Conservation (phyloP, 805 yeast species). For the Candida yuanshanica region DNA sequence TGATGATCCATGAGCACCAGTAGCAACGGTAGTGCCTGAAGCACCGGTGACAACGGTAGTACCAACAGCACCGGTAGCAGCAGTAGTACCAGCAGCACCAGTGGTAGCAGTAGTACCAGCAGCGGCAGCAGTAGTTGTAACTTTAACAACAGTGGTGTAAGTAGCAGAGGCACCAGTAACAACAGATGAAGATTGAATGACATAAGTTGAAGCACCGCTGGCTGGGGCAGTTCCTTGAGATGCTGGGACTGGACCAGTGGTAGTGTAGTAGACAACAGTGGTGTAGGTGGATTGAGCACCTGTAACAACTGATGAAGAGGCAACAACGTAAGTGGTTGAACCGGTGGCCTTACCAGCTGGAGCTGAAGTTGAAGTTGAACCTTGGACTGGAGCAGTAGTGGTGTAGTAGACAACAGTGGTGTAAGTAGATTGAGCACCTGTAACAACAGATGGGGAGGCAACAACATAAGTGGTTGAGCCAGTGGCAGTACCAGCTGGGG, state of each 20-base stretch:
- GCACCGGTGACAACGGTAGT: slow-evolving; percentile 2
- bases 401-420: slow-evolving; percentile 7
- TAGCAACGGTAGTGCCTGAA: neutral
- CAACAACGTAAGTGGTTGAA: neutral
- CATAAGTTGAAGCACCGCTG: too few species aligned
- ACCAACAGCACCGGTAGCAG: slow-evolving; percentile 1
- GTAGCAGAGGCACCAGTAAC: slow-evolving; percentile 9
- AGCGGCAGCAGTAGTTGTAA: slow-evolving; percentile 2
- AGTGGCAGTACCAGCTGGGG: slow-evolving; percentile 9
- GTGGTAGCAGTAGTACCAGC: slow-evolving; percentile 1
- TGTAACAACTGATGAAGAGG: slow-evolving; percentile 1
- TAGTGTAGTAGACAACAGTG: neutral
- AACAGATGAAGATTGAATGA: slow-evolving; percentile 6
- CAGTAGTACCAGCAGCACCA: slow-evolving; percentile 7
- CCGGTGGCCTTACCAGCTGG: slow-evolving; percentile 2
- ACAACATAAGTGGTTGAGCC: too few species aligned
- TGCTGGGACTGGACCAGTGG: neutral
- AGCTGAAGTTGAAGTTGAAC: too few species aligned
- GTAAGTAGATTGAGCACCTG: slow-evolving; percentile 1
- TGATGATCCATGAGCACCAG: slow-evolving; percentile 3
- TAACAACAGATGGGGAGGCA: too few species aligned
- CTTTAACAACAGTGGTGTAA: slow-evolving; percentile 3
- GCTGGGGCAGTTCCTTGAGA: neutral
- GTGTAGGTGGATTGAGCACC: neutral
- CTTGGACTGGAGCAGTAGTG: slow-evolving; percentile 9